Percentiles rank a stretch among this genome's conserved stretches.
Evolutionary conservation across 1,284 basidiomycete genomes (phyloP).

Genomic region (Marasmius sp.): DNA sequence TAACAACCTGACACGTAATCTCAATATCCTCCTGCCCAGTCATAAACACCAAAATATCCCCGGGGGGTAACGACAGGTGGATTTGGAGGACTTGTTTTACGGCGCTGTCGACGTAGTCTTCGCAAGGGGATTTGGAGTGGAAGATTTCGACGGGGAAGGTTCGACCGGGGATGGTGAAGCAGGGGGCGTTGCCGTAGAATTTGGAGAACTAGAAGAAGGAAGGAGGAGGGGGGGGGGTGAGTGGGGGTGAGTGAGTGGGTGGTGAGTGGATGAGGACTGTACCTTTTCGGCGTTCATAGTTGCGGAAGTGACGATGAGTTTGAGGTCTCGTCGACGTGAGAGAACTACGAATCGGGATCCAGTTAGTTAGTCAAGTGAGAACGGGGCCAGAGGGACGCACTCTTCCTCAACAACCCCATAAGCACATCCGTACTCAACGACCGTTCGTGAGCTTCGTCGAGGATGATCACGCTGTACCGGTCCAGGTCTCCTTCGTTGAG

Average conservation of each 20-base stretch:
- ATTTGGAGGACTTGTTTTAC: constrained; percentile 98
- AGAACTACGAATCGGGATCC: constrained; percentile 69
- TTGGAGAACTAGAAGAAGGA: constrained; percentile 69
- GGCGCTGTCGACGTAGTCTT: constrained; percentile 97
- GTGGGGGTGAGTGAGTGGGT: too few relatives aligned
- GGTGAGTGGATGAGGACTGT: too few relatives aligned
- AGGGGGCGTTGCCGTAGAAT: constrained; percentile 95
- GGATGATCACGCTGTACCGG: constrained; percentile 91
- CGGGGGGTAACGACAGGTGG: constrained; percentile 90
- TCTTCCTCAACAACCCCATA: constrained; percentile 94
- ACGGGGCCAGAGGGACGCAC: constrained; percentile 46
- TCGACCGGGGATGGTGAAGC: constrained; percentile 95
- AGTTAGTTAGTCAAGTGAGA: constrained; percentile 10
- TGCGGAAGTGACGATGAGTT: constrained; percentile 96
- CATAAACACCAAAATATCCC: constrained; percentile 99
- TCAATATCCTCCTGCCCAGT: constrained; percentile 99
- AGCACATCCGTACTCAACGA: constrained; percentile 95
- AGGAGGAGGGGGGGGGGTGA: background rate
- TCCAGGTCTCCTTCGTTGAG: constrained; percentile 96
- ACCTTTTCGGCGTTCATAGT: constrained; percentile 99
- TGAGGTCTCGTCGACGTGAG: constrained; percentile 87
- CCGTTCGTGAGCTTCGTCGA: constrained; percentile 97
- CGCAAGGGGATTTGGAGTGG: constrained; percentile 96
- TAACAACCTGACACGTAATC: constrained; percentile 87
- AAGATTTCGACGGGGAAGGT: constrained; percentile 98